Conservation (phyloP, 1,284 basidiomycete genomes). For the Ustilago tritici region DNA sequence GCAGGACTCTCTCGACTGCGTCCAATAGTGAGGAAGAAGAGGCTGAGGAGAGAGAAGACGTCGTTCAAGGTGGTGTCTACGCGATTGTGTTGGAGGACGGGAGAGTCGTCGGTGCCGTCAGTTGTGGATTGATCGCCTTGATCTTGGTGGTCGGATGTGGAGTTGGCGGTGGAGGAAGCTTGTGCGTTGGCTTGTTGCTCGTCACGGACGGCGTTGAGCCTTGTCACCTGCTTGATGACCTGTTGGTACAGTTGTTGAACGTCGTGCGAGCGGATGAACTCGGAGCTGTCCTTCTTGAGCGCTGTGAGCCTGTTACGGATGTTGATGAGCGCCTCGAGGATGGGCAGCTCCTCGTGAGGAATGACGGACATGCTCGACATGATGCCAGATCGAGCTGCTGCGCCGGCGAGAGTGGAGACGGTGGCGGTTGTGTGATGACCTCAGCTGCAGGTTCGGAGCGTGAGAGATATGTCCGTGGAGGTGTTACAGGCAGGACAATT, state of each 20-base stretch:
- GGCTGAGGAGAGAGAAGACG: slow-evolving; percentile 67
- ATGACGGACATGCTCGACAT: slow-evolving; percentile 65
- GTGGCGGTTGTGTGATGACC: neutral
- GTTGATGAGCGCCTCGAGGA: slow-evolving; percentile 93
- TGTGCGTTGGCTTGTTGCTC: slow-evolving; percentile 59
- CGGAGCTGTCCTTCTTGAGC: slow-evolving; percentile 86
- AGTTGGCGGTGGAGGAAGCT: slow-evolving; percentile 35
- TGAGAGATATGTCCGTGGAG: neutral
- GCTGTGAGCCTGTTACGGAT: slow-evolving; percentile 87
- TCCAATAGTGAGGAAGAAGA: slow-evolving; percentile 69
- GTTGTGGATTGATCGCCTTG: slow-evolving; percentile 18
- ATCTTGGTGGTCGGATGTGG: slow-evolving; percentile 45
- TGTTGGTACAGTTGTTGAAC: slow-evolving; percentile 93
- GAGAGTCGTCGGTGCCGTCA: slow-evolving; percentile 42
- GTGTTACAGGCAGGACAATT: neutral
- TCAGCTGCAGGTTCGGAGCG: neutral
- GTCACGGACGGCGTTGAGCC: slow-evolving; percentile 90
- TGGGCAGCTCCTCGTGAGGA: slow-evolving; percentile 79
- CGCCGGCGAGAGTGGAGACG: neutral
- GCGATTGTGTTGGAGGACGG: slow-evolving; percentile 58
- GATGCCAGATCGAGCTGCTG: slow-evolving; percentile 10
- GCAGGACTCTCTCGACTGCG: slow-evolving; percentile 67
- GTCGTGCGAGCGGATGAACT: slow-evolving; percentile 91
- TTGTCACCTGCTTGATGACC: slow-evolving; percentile 95
- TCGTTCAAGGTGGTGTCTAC: slow-evolving; percentile 69